Percentiles rank a stretch among this genome's conserved stretches.
Evolutionary conservation across 148 eudicot genomes (phyloP).

Genomic region (Rhododendron ovatum): DNA sequence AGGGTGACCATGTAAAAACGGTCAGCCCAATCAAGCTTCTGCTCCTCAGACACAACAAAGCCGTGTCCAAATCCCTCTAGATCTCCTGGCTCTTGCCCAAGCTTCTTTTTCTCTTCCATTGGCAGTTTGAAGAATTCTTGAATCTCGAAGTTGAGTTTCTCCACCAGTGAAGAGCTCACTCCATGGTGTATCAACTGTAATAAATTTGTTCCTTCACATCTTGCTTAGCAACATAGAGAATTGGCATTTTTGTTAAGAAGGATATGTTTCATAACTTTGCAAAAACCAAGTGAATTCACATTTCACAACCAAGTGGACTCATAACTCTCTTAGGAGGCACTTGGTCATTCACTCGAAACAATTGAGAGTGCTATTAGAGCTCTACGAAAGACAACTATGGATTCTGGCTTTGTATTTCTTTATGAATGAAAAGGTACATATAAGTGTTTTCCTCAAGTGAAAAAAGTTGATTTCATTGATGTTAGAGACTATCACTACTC

Average conservation of each 20-base stretch:
- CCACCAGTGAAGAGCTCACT: conserved; percentile 10
- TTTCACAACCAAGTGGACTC: neutral
- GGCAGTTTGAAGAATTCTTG: conserved; percentile 17
- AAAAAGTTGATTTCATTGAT: no score
- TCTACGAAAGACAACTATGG: no score
- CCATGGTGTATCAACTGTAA: conserved; percentile 23
- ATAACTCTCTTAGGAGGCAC: no score
- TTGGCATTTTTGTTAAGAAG: neutral
- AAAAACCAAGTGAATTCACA: neutral
- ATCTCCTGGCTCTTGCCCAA: conserved; percentile 6
- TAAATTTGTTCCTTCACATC: neutral
- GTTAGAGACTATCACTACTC: no score
- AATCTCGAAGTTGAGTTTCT: conserved; percentile 10
- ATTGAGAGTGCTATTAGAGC: no score
- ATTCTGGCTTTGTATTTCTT: no score
- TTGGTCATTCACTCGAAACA: no score
- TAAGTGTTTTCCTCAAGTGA: no score
- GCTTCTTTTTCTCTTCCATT: conserved; percentile 14
- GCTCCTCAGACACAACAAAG: conserved; percentile 12
- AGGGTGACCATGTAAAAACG: neutral
- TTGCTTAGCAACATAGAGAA: neutral
- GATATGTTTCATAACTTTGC: neutral
- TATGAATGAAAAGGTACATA: no score
- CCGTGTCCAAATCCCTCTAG: conserved; percentile 12
- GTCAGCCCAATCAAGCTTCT: conserved; percentile 8